Evolutionary conservation across 2,329 filamentous ascomycete species (phyloP).

Genomic region (Colletotrichum chrysophilum): DNA sequence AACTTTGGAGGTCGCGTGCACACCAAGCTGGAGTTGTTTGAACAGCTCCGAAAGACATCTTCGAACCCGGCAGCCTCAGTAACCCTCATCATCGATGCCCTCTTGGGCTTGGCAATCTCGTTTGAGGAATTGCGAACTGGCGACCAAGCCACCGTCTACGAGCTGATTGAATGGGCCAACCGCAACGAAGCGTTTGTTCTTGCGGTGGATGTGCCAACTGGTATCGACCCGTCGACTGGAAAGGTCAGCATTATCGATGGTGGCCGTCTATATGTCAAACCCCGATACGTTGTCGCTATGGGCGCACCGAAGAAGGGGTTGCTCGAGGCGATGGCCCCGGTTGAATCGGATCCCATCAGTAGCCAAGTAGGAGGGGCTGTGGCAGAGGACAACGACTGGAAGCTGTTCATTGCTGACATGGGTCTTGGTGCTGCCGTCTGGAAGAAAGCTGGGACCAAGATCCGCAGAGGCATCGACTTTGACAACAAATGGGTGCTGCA

Average conservation of each 20-base stretch:
- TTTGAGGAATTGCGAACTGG: conserved; percentile 88
- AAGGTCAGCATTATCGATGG: conserved; percentile 73
- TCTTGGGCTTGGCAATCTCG: conserved; percentile 84
- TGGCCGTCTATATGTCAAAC: conserved; percentile 77
- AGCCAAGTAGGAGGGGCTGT: conserved; percentile 26
- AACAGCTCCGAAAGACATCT: conserved; percentile 56
- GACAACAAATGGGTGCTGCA: conserved; percentile 85
- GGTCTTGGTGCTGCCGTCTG: conserved; percentile 84
- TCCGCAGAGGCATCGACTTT: conserved; percentile 87
- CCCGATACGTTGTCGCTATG: conserved; percentile 83
- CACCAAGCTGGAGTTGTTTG: conserved; percentile 65
- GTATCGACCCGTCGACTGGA: conserved; percentile 81
- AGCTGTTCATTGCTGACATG: conserved; percentile 84
- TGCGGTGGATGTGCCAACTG: conserved; percentile 89
- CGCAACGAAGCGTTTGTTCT: conserved; percentile 82
- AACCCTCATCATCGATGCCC: conserved; percentile 85
- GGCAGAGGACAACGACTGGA: conserved; percentile 68
- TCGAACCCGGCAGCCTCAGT: conserved; percentile 51
- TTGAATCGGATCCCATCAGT: conserved; percentile 35
- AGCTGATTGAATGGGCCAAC: conserved; percentile 94
- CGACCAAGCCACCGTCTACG: conserved; percentile 83
- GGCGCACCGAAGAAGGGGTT: conserved; percentile 88
- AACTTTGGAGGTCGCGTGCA: conserved; percentile 80
- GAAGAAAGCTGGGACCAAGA: conserved; percentile 82
- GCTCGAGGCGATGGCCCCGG: conserved; percentile 73